Evolutionary conservation across 257 asterid species (phyloP).

Genomic region (Henckelia pumila): DNA sequence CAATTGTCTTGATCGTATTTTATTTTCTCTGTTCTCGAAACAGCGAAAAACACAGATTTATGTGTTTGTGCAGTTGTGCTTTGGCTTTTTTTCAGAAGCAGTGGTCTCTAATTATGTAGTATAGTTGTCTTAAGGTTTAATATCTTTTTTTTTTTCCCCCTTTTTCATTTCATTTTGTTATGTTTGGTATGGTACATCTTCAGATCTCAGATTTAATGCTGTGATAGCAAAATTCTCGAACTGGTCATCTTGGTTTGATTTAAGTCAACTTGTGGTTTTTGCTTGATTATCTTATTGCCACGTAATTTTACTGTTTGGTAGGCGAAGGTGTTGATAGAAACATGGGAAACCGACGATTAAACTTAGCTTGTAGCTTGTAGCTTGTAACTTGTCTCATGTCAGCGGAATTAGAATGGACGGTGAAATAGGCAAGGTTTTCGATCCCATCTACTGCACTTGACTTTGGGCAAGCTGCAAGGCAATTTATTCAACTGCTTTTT

Average conservation of each 20-base stretch:
- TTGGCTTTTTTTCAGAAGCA: slow-evolving; percentile 19
- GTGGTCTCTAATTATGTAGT: slow-evolving; percentile 13
- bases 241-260: slow-evolving; percentile 12
- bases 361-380: no score
- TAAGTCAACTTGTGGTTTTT: slow-evolving; percentile 24
- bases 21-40: not conserved
- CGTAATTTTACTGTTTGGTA: not conserved
- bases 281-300: slow-evolving; percentile 14
- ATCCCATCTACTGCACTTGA: not conserved
- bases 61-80: slow-evolving; percentile 17
- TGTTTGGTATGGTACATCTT: slow-evolving; percentile 11
- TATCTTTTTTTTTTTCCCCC: no score
- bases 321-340: not conserved
- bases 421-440: not conserved
- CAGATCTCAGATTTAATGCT: slow-evolving; percentile 36
- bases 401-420: not conserved
- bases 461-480: not conserved
- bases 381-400: not conserved
- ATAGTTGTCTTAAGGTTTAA: slow-evolving; percentile 14
- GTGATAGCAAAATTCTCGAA: slow-evolving; percentile 22
- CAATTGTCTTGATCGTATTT: not conserved
- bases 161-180: slow-evolving; percentile 6
- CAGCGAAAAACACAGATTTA: not conserved
- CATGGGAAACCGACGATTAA: not conserved
- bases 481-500: not conserved